Base-by-base conservation (phyloP, 169 alveolate genomes). In the Eimeria necatrix region DNA sequence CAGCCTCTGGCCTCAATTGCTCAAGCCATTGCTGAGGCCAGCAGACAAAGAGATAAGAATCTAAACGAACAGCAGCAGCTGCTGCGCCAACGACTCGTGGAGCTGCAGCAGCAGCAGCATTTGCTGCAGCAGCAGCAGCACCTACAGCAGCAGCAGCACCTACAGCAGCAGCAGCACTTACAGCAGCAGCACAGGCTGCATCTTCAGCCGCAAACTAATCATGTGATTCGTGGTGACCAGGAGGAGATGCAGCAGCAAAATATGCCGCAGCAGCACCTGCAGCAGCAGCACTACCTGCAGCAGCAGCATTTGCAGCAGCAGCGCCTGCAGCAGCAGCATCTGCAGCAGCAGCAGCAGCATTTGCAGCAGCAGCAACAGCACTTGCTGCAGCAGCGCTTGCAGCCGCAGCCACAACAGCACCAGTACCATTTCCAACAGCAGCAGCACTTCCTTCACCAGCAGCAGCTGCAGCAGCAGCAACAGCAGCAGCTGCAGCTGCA, bases 81-180 rank as follows among this genome's bases (percentile, higher is more conserved):
- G 61, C 86, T 76, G 56, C 86, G 86, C 20, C 86, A 76, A 60
- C 56, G 86, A 22, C 86, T 76, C 41, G 22, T 76, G 3, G 86
- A 76, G 86, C 22, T 76, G 86, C 86, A 76, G 86, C 86, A 76
- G 86, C 86, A 76, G 61, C 86, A 76, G 56, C 86, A 76, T 48
- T 12, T 48, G 61, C 61, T 76, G 41, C 86, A 76, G 86, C 86
- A 64, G 76, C 76, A 64, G 76, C 76, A 64, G 14, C 14, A 14
- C 32, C 76, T 14, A 5, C 76, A 64, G 76, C 76, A 64, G 8
- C 8, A 5, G 26, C 26, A 10, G 41, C 76, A 64, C 32, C 76
- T 10, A 24, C 76, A 64, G 26, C 76, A 64, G 76, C 76, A 64
- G 26, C 76, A 64, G n/a, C n/a, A n/a, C n/a, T n/a, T n/a, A n/a